phyloP scores from a whole-genome alignment of 2,329 filamentous ascomycete species.

The Colletotrichum theobromicola region DNA sequence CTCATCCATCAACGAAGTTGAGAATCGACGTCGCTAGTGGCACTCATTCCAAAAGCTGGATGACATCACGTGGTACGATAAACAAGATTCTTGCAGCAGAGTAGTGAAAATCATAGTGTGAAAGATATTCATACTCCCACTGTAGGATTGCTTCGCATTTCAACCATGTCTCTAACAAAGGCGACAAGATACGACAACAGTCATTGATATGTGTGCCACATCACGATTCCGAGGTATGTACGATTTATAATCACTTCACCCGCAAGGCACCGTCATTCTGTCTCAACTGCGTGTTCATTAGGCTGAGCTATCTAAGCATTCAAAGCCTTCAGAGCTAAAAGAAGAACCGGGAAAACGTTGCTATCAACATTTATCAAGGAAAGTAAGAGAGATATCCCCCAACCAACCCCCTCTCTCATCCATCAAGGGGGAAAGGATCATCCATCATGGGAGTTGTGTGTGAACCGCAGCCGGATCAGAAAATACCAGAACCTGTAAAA shows the following conservation, averaged over 20 bases:
- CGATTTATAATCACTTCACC: not conserved
- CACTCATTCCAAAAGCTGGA: not conserved
- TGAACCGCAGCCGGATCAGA: not conserved
- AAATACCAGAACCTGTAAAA: not conserved
- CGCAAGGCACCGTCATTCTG: not conserved
- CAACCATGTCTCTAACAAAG: no score
- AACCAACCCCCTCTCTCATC: not conserved
- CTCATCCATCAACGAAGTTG: not conserved
- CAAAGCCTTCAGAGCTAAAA: conserved; percentile 13
- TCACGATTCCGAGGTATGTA: no score
- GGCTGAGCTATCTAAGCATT: conserved; percentile 25
- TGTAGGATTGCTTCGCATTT: not conserved
- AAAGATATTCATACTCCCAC: not conserved
- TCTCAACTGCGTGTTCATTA: conserved; percentile 17
- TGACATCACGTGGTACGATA: accelerated
- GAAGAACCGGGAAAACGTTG: not conserved
- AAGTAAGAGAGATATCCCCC: not conserved
- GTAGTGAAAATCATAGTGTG: no score
- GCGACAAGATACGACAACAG: no score
- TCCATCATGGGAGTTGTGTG: not conserved
- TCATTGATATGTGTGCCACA: no score
- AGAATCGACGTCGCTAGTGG: accelerated
- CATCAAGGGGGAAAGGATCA: not conserved
- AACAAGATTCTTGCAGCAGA: not conserved
- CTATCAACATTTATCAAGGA: not conserved